phyloP scores from a whole-genome alignment of 495 filamentous ascomycete species.

The Schizothecium vesticola region DNA sequence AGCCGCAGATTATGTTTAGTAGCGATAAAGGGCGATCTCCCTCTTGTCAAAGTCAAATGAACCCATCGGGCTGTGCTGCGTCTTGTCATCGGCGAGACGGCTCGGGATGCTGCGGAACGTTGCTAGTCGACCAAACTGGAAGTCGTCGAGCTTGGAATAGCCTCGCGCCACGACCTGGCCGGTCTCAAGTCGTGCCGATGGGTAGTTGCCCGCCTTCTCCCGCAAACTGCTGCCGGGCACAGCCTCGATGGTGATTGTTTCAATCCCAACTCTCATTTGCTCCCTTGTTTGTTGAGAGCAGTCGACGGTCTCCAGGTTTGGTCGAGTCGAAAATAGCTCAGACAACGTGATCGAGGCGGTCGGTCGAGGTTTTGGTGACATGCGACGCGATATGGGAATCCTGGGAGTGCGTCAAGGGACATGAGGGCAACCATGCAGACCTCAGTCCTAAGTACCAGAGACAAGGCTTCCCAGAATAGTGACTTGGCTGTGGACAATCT shows the following conservation, averaged over 20 bases:
- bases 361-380: background rate
- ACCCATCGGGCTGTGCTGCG: conserved; percentile 2
- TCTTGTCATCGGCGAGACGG: background rate
- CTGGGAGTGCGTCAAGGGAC: background rate
- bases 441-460: background rate
- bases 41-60: conserved; percentile 7
- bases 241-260: background rate
- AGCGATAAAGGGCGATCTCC: conserved; percentile 11
- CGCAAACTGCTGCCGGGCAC: background rate
- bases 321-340: background rate
- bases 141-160: conserved; percentile 10
- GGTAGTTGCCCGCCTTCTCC: background rate
- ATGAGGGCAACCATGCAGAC: background rate
- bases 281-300: background rate
- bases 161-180: background rate
- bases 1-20: conserved; percentile 21
- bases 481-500: background rate
- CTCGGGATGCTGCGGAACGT: background rate
- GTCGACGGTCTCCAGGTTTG: background rate
- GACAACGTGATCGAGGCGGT: background rate
- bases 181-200: background rate
- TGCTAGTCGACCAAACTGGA: background rate
- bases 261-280: background rate
- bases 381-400: background rate
- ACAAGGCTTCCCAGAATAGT: background rate